These are phyloP conservation scores for Hericium alpestre DNA, from an alignment of 768 basidiomycete genomes.

Conservation along the genomic window DNA sequence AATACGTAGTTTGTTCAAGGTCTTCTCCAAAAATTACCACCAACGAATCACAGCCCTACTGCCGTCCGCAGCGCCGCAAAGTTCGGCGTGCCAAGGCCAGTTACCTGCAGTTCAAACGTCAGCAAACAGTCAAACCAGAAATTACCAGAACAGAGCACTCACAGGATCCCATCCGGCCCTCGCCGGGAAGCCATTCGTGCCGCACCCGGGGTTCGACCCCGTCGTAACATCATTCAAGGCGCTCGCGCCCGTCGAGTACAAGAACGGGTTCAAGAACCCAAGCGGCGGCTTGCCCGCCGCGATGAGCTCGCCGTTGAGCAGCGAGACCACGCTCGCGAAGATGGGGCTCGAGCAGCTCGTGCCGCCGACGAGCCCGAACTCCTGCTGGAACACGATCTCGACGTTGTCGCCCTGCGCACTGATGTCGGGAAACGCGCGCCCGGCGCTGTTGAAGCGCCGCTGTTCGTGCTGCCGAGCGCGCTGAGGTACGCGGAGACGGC, in stretches of 20 bases:
- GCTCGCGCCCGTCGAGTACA: slow-evolving; percentile 18
- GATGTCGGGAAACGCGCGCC: slow-evolving; percentile 40
- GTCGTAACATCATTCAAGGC: slow-evolving; percentile 25
- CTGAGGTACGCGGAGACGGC: slow-evolving; percentile 28
- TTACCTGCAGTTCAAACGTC: background rate
- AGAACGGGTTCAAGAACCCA: slow-evolving; percentile 23
- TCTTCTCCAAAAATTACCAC: too few species aligned
- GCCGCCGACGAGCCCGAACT: slow-evolving; percentile 17
- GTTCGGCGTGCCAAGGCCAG: slow-evolving; percentile 50
- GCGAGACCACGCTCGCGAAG: slow-evolving; percentile 23
- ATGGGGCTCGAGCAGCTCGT: slow-evolving; percentile 25
- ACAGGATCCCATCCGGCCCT: slow-evolving; percentile 22
- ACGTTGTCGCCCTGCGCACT: slow-evolving; percentile 28
- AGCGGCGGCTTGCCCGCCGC: slow-evolving; percentile 19
- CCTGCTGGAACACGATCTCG: slow-evolving; percentile 15
- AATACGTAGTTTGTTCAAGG: too few species aligned
- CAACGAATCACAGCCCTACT: slow-evolving; percentile 17
- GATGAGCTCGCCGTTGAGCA: slow-evolving; percentile 24
- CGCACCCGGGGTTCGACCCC: slow-evolving; percentile 15
- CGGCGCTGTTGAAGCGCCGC: slow-evolving; percentile 22
- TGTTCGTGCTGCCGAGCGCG: slow-evolving; percentile 19
- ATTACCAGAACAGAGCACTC: background rate
- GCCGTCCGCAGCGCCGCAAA: slow-evolving; percentile 39
- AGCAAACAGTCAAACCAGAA: background rate
- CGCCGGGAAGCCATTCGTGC: slow-evolving; percentile 23